These are phyloP conservation scores for Dictyostelium firmibasis DNA, from an alignment of 78 protist species.

Conservation along the genomic window DNA sequence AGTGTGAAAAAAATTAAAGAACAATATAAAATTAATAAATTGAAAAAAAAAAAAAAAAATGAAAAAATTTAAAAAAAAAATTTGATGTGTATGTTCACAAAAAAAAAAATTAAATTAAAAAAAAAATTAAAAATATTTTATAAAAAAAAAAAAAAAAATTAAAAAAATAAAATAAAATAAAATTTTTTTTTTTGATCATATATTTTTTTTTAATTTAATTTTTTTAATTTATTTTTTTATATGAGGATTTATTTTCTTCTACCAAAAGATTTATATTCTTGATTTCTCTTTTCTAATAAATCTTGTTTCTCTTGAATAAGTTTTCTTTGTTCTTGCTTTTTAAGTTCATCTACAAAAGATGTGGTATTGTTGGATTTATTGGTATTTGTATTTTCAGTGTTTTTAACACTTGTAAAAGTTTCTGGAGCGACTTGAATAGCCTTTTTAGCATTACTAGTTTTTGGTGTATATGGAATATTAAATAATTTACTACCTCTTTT, in stretches of 20 bases:
- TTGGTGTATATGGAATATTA: background rate
- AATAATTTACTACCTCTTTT: background rate
- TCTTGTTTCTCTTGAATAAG: background rate
- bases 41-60: background rate
- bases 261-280: background rate
- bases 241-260: background rate
- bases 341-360: background rate
- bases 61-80: background rate
- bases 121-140: too few species aligned
- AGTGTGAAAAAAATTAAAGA: background rate
- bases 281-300: background rate
- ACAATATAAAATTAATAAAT: background rate
- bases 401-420: background rate
- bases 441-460: too few species aligned
- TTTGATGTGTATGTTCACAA: background rate
- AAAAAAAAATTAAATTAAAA: too few species aligned
- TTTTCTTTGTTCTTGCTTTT: background rate
- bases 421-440: background rate
- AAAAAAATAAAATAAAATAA: too few species aligned
- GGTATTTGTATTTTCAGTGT: background rate
- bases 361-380: background rate
- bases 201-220: too few species aligned
- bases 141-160: too few species aligned
- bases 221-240: background rate
- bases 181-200: background rate